Evolutionary conservation across 768 basidiomycete genomes (phyloP), one percentile per base, ranked within the genome.

Genomic region (Pulveroboletus ravenelii): DNA sequence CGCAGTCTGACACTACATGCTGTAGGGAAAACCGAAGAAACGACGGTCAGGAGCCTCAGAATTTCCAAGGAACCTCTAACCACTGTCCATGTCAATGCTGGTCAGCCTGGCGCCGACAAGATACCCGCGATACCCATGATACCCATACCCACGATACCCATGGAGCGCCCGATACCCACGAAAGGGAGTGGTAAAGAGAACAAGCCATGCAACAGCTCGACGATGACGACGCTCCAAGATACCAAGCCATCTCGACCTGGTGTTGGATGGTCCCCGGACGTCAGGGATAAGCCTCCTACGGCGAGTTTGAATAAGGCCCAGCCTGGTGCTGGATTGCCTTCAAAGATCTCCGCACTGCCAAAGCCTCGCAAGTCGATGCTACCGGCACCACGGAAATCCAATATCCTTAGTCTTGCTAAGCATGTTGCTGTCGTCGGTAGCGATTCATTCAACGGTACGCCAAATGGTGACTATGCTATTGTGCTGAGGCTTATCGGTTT

Each of bases 141-240:
- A 47, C 47, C 52, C 12, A 47, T 40, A 35, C 42, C 46, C 15
- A 31, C 17, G 37, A 43, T 50, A 35, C 42, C 48, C 29, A 43
- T 47, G 53, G 48, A 17, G 25, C 48, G 47, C 46, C 3, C 9
- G n/a, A 52, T 39, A 37, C 23, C 35, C 15, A n/a, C 43, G 31
- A 56, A 38, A 10, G 29, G 44, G 27, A 47, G 39, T 42, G 42
- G 42, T 20, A 56, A 65, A 35, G 63, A 63, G 44, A 62, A 62
- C 36, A 39, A 29, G 18, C 2, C 48, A 34, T 36, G 38, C 40
- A 40, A 38, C 3, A 27, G 47, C 42, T 30, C 40, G 36, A 55
- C 35, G 18, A 42, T 31, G n/a, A 42, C 32, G 51, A 52, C 47
- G 41, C 8, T 37, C 47, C 50, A 31, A 18, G 4, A 44, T 39